Evolutionary conservation across 495 filamentous ascomycete genomes (phyloP).

Genomic region (Trypethelium eluteriae): DNA sequence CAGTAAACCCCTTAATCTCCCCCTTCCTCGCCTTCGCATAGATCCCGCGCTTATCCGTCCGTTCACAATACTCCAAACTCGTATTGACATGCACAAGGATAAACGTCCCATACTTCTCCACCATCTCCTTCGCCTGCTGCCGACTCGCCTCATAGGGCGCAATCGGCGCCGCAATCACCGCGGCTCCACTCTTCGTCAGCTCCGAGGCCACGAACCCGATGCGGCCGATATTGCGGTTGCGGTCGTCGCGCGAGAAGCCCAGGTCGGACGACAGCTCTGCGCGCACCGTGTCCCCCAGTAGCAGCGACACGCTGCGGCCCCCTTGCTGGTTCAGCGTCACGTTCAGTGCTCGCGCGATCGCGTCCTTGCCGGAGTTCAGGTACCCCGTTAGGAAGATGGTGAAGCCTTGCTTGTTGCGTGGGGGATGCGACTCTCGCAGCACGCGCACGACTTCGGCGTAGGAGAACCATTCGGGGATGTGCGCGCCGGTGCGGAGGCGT

Average conservation of each 20-base stretch:
- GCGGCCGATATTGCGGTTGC: slow-evolving; percentile 89
- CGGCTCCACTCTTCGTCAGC: slow-evolving; percentile 83
- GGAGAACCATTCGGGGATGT: slow-evolving; percentile 99
- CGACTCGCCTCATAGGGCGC: slow-evolving; percentile 80
- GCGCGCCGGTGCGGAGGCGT: slow-evolving; percentile 77
- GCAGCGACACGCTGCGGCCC: slow-evolving; percentile 84
- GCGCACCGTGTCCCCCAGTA: slow-evolving; percentile 92
- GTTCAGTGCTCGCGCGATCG: slow-evolving; percentile 89
- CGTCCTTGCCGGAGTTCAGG: slow-evolving; percentile 93
- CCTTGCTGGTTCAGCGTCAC: slow-evolving; percentile 98
- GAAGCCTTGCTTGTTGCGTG: slow-evolving; percentile 85
- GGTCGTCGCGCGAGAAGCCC: slow-evolving; percentile 88
- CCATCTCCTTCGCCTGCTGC: slow-evolving; percentile 66
- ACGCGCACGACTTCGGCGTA: slow-evolving; percentile 98
- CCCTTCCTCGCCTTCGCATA: slow-evolving; percentile 77
- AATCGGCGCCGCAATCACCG: slow-evolving; percentile 96
- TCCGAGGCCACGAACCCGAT: slow-evolving; percentile 95
- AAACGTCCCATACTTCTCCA: slow-evolving; percentile 82
- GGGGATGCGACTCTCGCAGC: slow-evolving; percentile 86
- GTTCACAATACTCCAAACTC: slow-evolving; percentile 82
- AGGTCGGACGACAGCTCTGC: slow-evolving; percentile 89
- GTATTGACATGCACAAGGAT: slow-evolving; percentile 94
- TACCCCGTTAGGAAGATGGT: slow-evolving; percentile 97
- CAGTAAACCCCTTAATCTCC: slow-evolving; percentile 97
- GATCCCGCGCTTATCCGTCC: slow-evolving; percentile 88